Evolutionary conservation across 2,329 filamentous ascomycete genomes (phyloP), one percentile per base, ranked within the genome.

Genomic region (Neurospora sp.): DNA sequence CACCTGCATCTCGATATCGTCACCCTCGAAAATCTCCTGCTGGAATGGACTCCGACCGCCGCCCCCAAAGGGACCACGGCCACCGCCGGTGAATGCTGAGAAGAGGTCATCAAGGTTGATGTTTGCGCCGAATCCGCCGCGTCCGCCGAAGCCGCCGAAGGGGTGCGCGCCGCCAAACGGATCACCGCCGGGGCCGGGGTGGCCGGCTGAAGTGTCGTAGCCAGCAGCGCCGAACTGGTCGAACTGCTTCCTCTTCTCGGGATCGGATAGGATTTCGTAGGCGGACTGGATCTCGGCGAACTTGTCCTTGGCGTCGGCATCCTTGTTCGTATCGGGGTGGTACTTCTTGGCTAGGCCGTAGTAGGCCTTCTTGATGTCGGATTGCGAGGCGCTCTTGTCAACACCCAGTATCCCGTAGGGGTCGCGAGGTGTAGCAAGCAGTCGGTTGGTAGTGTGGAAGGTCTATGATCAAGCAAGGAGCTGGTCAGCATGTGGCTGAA

Each of bases 21-120:
- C 93, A 71, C 96, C 96, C n/a, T 97, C 91, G 74, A 97, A 79
- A 23, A 96, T 88, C 78, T 97, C 91, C 76, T 93, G 83, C 74
- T 84, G 88, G 77, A 96, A 96, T 11, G 91, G 90, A 43, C 87
- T 84, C n/a, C 84, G 82, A 36, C 84, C 83, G 46, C 84, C 76
- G 33, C 87, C 85, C 41, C 88, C 86, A 73, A 90, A 88, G 5
- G 87, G 80, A 6, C 81, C 79, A 33, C 52, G 19, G 57, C 82
- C 81, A 73, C 84, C 80, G 33, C 85, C 91, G 2, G 89, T 86
- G 77, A 97, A 97, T 8, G 93, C 93, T 68, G 90, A 92, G 79
- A 99, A 98, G 11, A 99, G 83, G 80, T 99, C 96, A 73, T 98
- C 96, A 74, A 99, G 97, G 78, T 97, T 97, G 84, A 98, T 94